Base-by-base conservation (phyloP, 163 green algal species). In the Scenedesmus sp. region DNA sequence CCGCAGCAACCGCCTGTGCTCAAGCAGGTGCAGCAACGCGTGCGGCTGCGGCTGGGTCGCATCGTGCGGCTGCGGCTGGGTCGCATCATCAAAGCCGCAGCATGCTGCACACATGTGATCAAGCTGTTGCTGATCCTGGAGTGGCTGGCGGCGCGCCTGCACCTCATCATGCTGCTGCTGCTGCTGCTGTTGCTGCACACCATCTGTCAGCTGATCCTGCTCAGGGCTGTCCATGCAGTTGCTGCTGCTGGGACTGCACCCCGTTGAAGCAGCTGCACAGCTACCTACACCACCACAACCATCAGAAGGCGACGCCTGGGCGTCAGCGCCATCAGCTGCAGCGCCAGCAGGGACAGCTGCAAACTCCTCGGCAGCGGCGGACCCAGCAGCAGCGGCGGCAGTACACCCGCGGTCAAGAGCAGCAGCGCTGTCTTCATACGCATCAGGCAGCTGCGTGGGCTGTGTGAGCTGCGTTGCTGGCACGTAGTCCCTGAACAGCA, bases 31-130 rank as follows among this genome's bases (percentile, higher is more conserved):
- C 20, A 40, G 5, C 44, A 83, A 1, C 2, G 68, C 68, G 40
- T 89, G 83, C 5, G 83, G 83, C 59, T 89, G 83, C 24, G 83
- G 83, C 61, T 89, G 37, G 35, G 83, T 89, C 10, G 56, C 83
- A 1, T 35, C 83, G 46, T 88, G 81, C 4, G 81, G 81, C 51
- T 87, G 81, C 20, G 81, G 81, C 81, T 87, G n/a, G 24, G 81
- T 87, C 13, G n/a, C n/a, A 37, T 88, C 33, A 15, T 78, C 22
- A 15, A 76, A 1, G 0, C 24, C 24, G 22, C 5, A 30, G 0
- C 6, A 2, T 53, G 76, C 46, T 72, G 16, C 16, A 33, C 18
- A 2, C 30, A 10, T 44, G 33, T 72, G 42, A 30, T n/a, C 7
- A 22, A 42, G 15, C 85, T 65, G 85, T 26, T 76, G 65, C 26